Evolutionary conservation across 305 asterid species (phyloP), one percentile per base, ranked within the genome.

Genomic region (Solanum hybrid): DNA sequence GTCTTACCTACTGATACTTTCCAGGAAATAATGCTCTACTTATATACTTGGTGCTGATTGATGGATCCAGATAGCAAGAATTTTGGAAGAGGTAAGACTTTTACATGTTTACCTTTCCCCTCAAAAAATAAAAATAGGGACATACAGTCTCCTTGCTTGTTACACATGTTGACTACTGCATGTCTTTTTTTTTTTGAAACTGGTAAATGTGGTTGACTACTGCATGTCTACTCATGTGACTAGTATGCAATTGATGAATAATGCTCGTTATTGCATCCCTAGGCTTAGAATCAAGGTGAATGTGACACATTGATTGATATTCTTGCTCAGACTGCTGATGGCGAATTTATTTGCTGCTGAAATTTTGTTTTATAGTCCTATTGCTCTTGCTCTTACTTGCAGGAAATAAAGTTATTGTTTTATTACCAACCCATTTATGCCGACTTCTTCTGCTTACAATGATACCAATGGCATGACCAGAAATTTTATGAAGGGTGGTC

Each of bases 51-150:
- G 82, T 61, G 89, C 75, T 89, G 90, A 87, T 91, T 87, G 87
- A 93, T 93, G 94, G 94, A 93, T 92, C 90, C 91, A 57, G 93
- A 91, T 34, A 91, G 86, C 92, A 91, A 89, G 89, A 93, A 93
- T 83, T 93, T 93, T 57, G 94, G 93, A 91, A 92, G 93, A 92
- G 94, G 94, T 92, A 89, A 89, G 75, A 69, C 24, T 36, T 42
- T 75, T 42, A 51, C 39, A 11, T 37, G 67, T 39, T 88, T 33
- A 64, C 28, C 35, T 69, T 87, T 69, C 57, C 57, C 81, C 76
- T 87, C 61, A n/a, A 36, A 78, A 78, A 79, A 36, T 79, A 79
- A 36, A 79, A 36, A 79, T 79, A 79, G 61, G 86, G 74, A 57
- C 80, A 26, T 39, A 28, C 16, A 71, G 40, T 87, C 4, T 87